Percentiles rank a stretch among this genome's conserved stretches.
phyloP scores from a whole-genome alignment of 2,329 filamentous ascomycete genomes.

The Aspergillus ibericus region DNA sequence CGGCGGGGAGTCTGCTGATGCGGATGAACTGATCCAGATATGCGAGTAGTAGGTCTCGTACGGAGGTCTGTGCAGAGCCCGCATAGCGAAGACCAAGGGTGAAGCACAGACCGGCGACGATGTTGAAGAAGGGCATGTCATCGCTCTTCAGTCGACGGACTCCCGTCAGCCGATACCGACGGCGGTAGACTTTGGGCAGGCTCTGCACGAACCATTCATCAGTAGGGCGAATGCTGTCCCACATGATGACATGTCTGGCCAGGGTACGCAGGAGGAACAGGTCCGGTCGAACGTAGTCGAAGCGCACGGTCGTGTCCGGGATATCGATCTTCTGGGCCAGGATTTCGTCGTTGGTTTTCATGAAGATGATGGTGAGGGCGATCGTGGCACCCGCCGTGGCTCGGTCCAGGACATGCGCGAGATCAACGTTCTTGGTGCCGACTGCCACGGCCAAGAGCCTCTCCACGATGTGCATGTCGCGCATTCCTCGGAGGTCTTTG shows the following conservation, averaged over 20 bases:
- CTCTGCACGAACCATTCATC: slow-evolving; percentile 73
- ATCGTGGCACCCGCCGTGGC: slow-evolving; percentile 91
- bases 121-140: slow-evolving; percentile 90
- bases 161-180: slow-evolving; percentile 59
- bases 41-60: slow-evolving; percentile 76
- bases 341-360: slow-evolving; percentile 89
- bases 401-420: slow-evolving; percentile 89
- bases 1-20: slow-evolving; percentile 64
- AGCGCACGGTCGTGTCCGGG: slow-evolving; percentile 84
- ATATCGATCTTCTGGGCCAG: slow-evolving; percentile 91
- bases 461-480: slow-evolving; percentile 92
- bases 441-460: slow-evolving; percentile 83
- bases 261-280: slow-evolving; percentile 87
- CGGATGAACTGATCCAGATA: slow-evolving; percentile 86
- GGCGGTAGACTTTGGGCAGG: slow-evolving; percentile 69
- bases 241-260: slow-evolving; percentile 88
- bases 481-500: slow-evolving; percentile 79
- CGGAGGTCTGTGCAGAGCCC: slow-evolving; percentile 67
- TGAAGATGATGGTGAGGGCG: slow-evolving; percentile 86
- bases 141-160: slow-evolving; percentile 69
- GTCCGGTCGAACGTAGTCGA: slow-evolving; percentile 93
- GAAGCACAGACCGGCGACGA: slow-evolving; percentile 85
- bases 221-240: slow-evolving; percentile 75
- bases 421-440: slow-evolving; percentile 83
- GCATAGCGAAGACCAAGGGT: slow-evolving; percentile 71